These are phyloP conservation scores for Eucommia ulmoides DNA, from an alignment of 257 asterid species.

Conservation along the genomic window DNA sequence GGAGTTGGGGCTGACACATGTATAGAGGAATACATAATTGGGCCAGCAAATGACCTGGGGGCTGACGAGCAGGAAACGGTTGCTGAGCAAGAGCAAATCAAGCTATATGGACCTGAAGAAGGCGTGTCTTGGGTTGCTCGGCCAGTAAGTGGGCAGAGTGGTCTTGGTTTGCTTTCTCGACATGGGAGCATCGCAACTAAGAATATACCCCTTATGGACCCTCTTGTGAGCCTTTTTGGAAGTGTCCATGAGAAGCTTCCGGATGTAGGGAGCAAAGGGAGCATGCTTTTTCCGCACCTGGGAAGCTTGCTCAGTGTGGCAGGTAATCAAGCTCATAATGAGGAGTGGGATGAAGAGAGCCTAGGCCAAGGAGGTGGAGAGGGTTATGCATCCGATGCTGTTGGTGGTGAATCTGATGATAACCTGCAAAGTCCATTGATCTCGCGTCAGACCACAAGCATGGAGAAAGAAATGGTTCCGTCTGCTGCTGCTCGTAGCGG, in stretches of 20 bases:
- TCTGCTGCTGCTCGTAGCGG: conserved; percentile 15
- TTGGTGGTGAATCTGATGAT: conserved; percentile 39
- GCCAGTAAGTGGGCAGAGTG: conserved; percentile 27
- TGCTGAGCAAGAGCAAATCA: conserved; percentile 32
- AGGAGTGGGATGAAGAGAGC: conserved; percentile 44
- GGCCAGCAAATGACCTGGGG: conserved; percentile 31
- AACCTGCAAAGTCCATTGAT: conserved; percentile 44
- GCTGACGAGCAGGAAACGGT: conserved; percentile 23
- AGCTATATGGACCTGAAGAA: conserved; percentile 25
- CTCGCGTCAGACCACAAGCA: conserved; percentile 47
- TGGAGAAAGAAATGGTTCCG: conserved; percentile 24
- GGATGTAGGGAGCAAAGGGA: conserved; percentile 44
- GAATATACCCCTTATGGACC: conserved; percentile 34
- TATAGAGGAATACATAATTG: conserved; percentile 46
- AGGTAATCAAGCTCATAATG: conserved; percentile 28
- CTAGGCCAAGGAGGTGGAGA: conserved; percentile 24
- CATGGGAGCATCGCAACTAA: conserved; percentile 28
- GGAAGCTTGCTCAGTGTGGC: conserved; percentile 47
- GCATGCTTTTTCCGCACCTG: conserved; percentile 41
- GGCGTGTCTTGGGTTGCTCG: conserved; percentile 47
- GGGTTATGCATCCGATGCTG: conserved; percentile 29
- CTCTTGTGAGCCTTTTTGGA: conserved; percentile 47
- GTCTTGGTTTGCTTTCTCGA: conserved; percentile 23
- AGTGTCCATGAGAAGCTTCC: conserved; percentile 49
- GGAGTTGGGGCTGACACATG: conserved; percentile 43